phyloP scores from a whole-genome alignment of 495 filamentous ascomycete species.

The Aspergillus bridgeri region DNA sequence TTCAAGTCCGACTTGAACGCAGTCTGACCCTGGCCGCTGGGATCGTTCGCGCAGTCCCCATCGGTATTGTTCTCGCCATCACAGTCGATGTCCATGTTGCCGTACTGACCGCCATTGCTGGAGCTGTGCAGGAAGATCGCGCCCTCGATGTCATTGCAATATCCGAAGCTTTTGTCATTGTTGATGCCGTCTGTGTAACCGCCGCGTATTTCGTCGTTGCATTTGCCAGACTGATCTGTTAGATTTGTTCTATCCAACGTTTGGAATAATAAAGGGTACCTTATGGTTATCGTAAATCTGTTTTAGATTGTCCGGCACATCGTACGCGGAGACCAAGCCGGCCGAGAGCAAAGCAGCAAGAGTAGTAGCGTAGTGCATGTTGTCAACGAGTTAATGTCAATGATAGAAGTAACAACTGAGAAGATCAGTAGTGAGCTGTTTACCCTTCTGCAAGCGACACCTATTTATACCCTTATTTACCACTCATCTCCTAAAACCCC shows the following conservation, averaged over 20 bases:
- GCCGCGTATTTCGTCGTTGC: conserved; percentile 20
- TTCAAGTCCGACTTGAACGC: conserved; percentile 49
- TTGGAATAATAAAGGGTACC: conserved; percentile 3
- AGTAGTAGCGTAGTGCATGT: not conserved
- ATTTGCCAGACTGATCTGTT: conserved; percentile 16
- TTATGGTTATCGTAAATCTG: conserved; percentile 30
- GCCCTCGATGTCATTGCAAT: conserved; percentile 29
- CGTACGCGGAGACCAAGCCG: conserved; percentile 8
- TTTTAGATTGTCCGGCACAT: conserved; percentile 27
- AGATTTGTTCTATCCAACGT: not conserved
- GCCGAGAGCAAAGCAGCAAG: not conserved
- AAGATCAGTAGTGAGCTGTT: no score
- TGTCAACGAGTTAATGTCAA: not conserved
- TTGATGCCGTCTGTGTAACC: conserved; percentile 26
- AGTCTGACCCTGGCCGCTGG: conserved; percentile 51
- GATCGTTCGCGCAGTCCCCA: conserved; percentile 50
- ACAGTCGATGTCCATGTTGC: conserved; percentile 65
- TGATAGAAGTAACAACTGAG: no score
- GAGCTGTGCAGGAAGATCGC: conserved; percentile 31
- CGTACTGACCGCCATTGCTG: conserved; percentile 21
- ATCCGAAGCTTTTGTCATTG: conserved; percentile 15
- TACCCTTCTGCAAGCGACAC: no score
- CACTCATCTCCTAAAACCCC: not conserved
- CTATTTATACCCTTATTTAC: not conserved
- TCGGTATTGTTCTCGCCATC: conserved; percentile 52